These are phyloP conservation scores for Lentithecium fluviatile DNA, from an alignment of 495 filamentous ascomycete species.

Conservation along the genomic window DNA sequence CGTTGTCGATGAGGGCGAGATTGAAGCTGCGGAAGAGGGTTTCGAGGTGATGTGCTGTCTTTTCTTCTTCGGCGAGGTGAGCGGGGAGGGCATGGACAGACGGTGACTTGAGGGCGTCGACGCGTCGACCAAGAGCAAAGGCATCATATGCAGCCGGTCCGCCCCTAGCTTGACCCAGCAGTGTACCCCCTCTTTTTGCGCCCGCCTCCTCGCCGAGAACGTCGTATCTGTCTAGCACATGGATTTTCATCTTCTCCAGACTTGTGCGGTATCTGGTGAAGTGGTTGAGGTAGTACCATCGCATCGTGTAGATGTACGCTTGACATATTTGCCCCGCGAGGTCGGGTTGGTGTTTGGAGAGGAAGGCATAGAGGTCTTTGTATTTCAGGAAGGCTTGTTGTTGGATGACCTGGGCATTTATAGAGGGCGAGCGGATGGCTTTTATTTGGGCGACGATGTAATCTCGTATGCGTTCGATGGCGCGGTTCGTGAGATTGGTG, in stretches of 20 bases:
- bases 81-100: slow-evolving; percentile 73
- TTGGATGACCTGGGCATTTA: slow-evolving; percentile 94
- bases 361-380: slow-evolving; percentile 82
- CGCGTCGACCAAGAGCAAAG: slow-evolving; percentile 80
- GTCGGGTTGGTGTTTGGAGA: slow-evolving; percentile 70
- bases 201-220: slow-evolving; percentile 77
- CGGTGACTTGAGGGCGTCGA: slow-evolving; percentile 70
- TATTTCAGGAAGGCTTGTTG: slow-evolving; percentile 83
- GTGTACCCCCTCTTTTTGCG: slow-evolving; percentile 35
- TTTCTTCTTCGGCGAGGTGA: slow-evolving; percentile 84
- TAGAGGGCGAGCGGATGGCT: slow-evolving; percentile 84
- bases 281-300: slow-evolving; percentile 93
- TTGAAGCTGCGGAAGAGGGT: slow-evolving; percentile 91
- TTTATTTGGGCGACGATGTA: slow-evolving; percentile 93
- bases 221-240: slow-evolving; percentile 78
- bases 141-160: slow-evolving; percentile 74
- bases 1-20: slow-evolving; percentile 88
- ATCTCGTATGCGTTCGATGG: slow-evolving; percentile 89
- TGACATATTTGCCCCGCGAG: slow-evolving; percentile 85
- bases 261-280: slow-evolving; percentile 85
- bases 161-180: slow-evolving; percentile 37
- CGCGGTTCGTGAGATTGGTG: slow-evolving; percentile 79
- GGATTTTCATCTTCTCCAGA: slow-evolving; percentile 79
- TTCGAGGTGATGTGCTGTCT: slow-evolving; percentile 80
- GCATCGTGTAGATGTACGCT: slow-evolving; percentile 97